Evolutionary conservation across 495 filamentous ascomycete species (phyloP).

Genomic region (Lasiosphaeria ovina): DNA sequence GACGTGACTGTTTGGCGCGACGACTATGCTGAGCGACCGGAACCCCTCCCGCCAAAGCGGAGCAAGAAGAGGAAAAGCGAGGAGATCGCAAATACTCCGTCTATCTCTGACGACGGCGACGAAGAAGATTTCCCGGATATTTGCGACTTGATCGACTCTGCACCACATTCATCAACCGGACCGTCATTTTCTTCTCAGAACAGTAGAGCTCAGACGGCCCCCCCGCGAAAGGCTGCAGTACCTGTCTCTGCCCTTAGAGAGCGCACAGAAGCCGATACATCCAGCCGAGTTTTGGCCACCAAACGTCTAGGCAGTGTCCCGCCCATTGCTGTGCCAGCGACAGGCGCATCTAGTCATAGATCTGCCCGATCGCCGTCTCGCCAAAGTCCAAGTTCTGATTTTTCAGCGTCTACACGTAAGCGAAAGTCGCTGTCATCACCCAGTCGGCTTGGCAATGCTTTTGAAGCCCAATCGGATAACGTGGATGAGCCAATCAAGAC

Average conservation of each 20-base stretch:
- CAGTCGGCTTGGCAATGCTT: neutral
- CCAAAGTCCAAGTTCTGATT: neutral
- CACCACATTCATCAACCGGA: slow-evolving; percentile 5
- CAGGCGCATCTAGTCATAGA: neutral
- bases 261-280: neutral
- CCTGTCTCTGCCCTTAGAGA: neutral
- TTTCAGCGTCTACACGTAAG: slow-evolving; percentile 2
- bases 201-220: neutral
- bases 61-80: slow-evolving; percentile 52
- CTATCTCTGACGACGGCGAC: slow-evolving; percentile 33
- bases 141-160: slow-evolving; percentile 29
- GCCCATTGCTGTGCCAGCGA: neutral
- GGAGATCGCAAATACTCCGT: slow-evolving; percentile 23
- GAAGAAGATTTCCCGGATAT: slow-evolving; percentile 44
- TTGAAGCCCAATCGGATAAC: neutral
- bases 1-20: slow-evolving; percentile 59
- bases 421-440: slow-evolving; percentile 21
- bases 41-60: slow-evolving; percentile 41
- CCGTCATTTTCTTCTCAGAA: slow-evolving; percentile 1
- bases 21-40: slow-evolving; percentile 43
- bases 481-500: slow-evolving; percentile 8
- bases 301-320: neutral
- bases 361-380: neutral
- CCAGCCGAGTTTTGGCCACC: neutral
- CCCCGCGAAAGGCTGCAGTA: neutral